Percentiles rank a stretch among this genome's conserved stretches.
Evolutionary conservation across 192 early-diverging fungal species (phyloP).

Genomic region (Backusella tarrabulga): DNA sequence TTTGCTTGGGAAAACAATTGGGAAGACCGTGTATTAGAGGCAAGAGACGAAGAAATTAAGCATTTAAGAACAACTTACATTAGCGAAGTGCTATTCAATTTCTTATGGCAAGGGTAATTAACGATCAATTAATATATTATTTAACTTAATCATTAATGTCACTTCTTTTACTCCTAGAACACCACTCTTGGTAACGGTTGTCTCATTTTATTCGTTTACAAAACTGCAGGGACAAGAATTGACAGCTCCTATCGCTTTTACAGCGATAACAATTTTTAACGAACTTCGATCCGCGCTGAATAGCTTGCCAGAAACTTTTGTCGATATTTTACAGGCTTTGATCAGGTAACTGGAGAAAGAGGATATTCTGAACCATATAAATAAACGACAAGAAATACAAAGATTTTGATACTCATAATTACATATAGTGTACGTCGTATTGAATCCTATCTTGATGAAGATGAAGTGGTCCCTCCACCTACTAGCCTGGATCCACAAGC

Average conservation of each 20-base stretch:
- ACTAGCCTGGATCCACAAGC: constrained; percentile 8
- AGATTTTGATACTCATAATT: background rate
- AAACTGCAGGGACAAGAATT: constrained; percentile 55
- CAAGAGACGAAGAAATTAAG: constrained; percentile 27
- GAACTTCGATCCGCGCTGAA: constrained; percentile 46
- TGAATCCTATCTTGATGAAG: constrained; percentile 71
- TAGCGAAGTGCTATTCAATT: constrained; percentile 26
- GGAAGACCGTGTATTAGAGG: constrained; percentile 27
- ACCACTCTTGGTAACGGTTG: constrained; percentile 59
- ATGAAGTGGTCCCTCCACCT: constrained; percentile 59
- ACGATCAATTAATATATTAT: background rate
- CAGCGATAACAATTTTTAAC: constrained; percentile 64
- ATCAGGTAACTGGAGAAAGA: constrained; percentile 18
- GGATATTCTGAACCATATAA: background rate
- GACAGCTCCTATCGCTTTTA: constrained; percentile 66
- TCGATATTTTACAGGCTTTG: constrained; percentile 16
- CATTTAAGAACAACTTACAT: constrained; percentile 19
- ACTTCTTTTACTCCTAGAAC: constrained; percentile 24
- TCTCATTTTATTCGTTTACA: constrained; percentile 60
- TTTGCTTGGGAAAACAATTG: constrained; percentile 54
- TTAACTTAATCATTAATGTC: constrained; percentile 2
- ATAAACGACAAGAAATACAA: background rate
- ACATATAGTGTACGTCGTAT: constrained; percentile 54
- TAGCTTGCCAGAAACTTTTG: constrained; percentile 34
- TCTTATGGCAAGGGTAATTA: constrained; percentile 47